Percentiles rank a stretch among this genome's conserved stretches.
phyloP scores from a whole-genome alignment of 805 yeast genomes.

The Sugiyamaella qingdaonensis region DNA sequence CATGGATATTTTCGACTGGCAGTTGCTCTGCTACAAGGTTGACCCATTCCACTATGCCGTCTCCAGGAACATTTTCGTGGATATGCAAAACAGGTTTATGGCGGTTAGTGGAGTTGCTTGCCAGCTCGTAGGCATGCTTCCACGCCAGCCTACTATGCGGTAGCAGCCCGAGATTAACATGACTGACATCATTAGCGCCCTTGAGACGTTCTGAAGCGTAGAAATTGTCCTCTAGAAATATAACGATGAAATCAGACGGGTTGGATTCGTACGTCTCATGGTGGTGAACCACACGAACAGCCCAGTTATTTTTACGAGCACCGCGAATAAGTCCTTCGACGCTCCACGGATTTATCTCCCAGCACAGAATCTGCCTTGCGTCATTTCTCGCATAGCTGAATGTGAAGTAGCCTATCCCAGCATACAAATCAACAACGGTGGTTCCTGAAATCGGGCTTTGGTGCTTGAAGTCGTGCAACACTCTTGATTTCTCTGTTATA shows the following conservation, averaged over 20 bases:
- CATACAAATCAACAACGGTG: constrained; percentile 64
- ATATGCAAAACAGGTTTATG: constrained; percentile 44
- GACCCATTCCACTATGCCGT: constrained; percentile 37
- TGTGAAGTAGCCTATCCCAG: constrained; percentile 84
- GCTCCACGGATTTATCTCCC: constrained; percentile 88
- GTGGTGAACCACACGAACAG: constrained; percentile 34
- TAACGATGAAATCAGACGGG: constrained; percentile 37
- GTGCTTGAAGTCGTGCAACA: constrained; percentile 36
- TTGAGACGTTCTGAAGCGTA: constrained; percentile 39
- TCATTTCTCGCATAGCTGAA: constrained; percentile 56
- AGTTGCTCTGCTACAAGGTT: constrained; percentile 19
- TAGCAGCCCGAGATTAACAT: constrained; percentile 73
- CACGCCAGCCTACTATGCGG: constrained; percentile 68
- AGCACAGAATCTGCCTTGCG: constrained; percentile 57
- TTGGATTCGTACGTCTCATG: constrained; percentile 32
- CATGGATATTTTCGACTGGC: constrained; percentile 31
- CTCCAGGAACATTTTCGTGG: constrained; percentile 65
- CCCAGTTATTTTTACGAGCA: constrained; percentile 42
- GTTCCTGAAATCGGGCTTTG: constrained; percentile 33
- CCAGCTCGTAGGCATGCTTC: constrained; percentile 39
- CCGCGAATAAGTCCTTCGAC: constrained; percentile 65
- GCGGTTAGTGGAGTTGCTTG: constrained; percentile 8
- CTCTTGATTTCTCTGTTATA: constrained; percentile 70
- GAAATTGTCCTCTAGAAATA: constrained; percentile 65
- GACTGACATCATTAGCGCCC: constrained; percentile 37